Percentiles rank a stretch among this genome's conserved stretches.
Conservation (phyloP, 768 basidiomycete genomes). For the Serendipita sp. region DNA sequence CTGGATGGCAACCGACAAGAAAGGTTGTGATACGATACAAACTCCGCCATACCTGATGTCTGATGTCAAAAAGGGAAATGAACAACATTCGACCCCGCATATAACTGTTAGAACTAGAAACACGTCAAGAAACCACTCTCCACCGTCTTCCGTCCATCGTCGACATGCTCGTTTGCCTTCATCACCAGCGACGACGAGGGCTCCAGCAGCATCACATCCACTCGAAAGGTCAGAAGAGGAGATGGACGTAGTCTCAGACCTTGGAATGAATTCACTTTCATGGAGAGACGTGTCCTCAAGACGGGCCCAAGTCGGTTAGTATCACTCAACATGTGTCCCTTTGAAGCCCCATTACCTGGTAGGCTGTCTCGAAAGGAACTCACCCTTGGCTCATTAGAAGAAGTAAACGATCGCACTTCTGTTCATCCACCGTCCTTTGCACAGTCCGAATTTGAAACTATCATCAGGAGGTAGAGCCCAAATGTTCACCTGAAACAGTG, state of each 20-base stretch:
- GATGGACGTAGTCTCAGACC: background rate
- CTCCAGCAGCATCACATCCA: background rate
- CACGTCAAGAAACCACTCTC: background rate
- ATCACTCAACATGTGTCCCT: no score
- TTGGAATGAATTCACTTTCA: background rate
- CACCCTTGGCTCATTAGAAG: background rate
- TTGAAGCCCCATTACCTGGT: no score
- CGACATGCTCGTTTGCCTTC: background rate
- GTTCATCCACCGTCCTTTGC: slow-evolving; percentile 28
- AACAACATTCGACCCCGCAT: background rate
- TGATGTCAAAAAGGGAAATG: background rate
- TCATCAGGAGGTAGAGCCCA: slow-evolving; percentile 33
- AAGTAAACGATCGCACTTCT: background rate
- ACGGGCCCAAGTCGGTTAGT: background rate
- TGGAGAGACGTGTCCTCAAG: background rate
- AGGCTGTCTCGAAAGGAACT: no score
- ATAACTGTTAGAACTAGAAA: background rate
- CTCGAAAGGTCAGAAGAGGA: background rate
- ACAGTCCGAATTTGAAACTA: slow-evolving; percentile 36
- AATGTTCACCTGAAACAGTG: no score
- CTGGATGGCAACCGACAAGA: no score
- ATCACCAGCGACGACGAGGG: background rate
- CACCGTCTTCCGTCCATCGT: background rate
- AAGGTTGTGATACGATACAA: background rate
- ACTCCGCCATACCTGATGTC: background rate